Evolutionary conservation across 108 stramenopile species (phyloP), one percentile per base, ranked within the genome.

Genomic region (Nitzschia sp.): DNA sequence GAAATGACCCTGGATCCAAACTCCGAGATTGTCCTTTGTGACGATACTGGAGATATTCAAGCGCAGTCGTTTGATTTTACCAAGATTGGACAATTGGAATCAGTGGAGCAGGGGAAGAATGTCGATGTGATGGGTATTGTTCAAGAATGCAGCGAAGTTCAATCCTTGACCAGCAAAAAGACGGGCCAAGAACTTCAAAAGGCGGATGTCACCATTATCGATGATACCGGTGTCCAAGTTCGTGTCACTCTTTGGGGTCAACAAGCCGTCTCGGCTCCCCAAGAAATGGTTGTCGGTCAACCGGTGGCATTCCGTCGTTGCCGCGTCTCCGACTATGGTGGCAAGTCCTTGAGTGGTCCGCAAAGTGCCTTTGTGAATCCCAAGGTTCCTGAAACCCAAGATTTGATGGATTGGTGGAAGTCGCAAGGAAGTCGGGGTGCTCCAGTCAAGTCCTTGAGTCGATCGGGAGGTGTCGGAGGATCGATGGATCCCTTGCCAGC

Each of bases 1-100:
- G 97, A 98, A 83, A 86, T 97, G 67, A 98, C 96, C 0, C 96
- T 98, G 79, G 93, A 96, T 81, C 78, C 78, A 55, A 88, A 91
- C 53, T 71, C 91, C 15, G 94, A 93, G 61, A 96, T 98, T 71
- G 76, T 77, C 25, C 58, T 84, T 44, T 77, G 69, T n/a, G 73
- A 78, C 55, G 89, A 95, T 64, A 79, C 73, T 29, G 86, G 65
- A 15, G 82, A 79, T 54, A 97, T 98, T 76, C 73, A 82, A 68
- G 68, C 63, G 19, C 75, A 78, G 41, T 41, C 48, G 48, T 93
- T 83, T 75, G 88, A 90, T 11, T 91, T 91, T 63, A 61, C 75
- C 43, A 83, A 90, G 70, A 91, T 95, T 80, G 90, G 75, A 9
- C 46, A 78, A 20, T 57, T 91, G 69, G 95, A 94, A 65, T 41